A percentile compares a stretch with the other conserved stretches of the same genome.
Conservation (phyloP, 306 rosid genomes). For the Quercus agrifolia region DNA sequence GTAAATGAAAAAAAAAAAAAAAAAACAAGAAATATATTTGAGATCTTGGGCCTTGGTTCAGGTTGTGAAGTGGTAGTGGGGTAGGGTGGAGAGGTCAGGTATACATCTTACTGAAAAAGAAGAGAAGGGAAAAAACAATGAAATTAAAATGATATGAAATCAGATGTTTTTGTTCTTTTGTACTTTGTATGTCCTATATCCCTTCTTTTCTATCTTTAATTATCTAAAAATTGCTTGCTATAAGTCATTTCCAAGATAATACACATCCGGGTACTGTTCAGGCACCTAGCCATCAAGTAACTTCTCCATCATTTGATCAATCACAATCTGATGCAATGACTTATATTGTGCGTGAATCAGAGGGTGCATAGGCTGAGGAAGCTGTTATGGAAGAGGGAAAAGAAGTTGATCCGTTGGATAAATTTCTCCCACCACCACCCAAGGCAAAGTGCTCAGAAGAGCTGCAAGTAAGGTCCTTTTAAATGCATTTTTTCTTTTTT, state of each 20-base stretch:
- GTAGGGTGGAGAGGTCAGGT: neutral
- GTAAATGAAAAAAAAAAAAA: too few relatives aligned
- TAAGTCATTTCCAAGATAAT: slow-evolving; percentile 62
- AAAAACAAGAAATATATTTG: neutral
- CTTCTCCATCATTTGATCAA: slow-evolving; percentile 49
- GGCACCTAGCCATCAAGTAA: slow-evolving; percentile 52
- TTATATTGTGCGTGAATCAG: slow-evolving; percentile 35
- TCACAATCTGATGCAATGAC: slow-evolving; percentile 48
- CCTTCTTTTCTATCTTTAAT: slow-evolving; percentile 1
- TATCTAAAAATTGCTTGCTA: slow-evolving; percentile 7
- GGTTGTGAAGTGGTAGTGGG: neutral
- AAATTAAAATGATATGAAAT: neutral
- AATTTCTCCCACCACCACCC: slow-evolving; percentile 75
- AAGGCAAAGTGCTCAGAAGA: slow-evolving; percentile 78
- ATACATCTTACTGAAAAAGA: neutral
- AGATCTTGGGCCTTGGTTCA: neutral
- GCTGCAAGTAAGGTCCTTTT: slow-evolving; percentile 62
- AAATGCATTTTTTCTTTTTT: neutral
- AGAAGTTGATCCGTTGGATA: slow-evolving; percentile 50
- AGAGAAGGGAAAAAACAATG: neutral
- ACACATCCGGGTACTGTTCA: slow-evolving; percentile 45
- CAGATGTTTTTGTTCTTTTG: neutral
- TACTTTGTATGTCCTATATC: neutral
- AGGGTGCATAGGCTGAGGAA: slow-evolving; percentile 42
- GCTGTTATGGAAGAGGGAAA: slow-evolving; percentile 47